These are phyloP conservation scores for Termitomyces sp. DNA, from an alignment of 768 basidiomycete species.

Conservation along the genomic window DNA sequence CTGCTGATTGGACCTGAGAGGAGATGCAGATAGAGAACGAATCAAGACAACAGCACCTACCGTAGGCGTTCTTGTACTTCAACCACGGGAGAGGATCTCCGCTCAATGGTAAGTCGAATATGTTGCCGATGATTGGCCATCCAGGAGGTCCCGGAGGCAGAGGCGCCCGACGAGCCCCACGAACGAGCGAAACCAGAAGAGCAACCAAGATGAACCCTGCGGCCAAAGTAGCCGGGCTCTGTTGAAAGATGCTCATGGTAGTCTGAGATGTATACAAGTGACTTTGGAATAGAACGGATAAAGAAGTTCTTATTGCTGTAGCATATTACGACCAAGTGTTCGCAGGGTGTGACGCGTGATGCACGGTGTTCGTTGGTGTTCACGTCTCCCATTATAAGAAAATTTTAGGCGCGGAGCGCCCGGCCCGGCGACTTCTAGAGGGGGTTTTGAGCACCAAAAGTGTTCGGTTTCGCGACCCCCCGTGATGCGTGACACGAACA, in stretches of 20 bases:
- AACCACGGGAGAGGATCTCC: conserved; percentile 18
- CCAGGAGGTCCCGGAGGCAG: conserved; percentile 29
- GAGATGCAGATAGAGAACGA: conserved; percentile 10
- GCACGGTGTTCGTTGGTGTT: no score
- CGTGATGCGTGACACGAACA: no score
- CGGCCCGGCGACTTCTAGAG: no score
- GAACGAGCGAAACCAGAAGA: not conserved
- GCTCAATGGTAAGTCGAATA: conserved; percentile 24
- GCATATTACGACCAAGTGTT: no score
- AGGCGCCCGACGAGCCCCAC: conserved; percentile 1
- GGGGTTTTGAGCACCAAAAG: no score
- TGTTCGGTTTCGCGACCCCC: no score
- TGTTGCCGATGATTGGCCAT: conserved; percentile 29
- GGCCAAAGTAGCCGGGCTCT: not conserved
- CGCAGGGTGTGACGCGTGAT: no score
- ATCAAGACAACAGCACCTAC: conserved; percentile 2
- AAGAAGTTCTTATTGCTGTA: no score
- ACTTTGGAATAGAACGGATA: no score
- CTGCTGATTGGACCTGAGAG: conserved; percentile 19
- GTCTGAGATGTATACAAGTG: not conserved
- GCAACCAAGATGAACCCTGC: not conserved
- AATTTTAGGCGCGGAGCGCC: no score
- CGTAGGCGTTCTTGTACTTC: conserved; percentile 17
- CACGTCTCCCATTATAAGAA: no score
- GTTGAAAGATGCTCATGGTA: not conserved